Percentiles rank a stretch among this genome's conserved stretches.
Evolutionary conservation across 2,329 filamentous ascomycete genomes (phyloP).

Genomic region (Cercospora zeina): DNA sequence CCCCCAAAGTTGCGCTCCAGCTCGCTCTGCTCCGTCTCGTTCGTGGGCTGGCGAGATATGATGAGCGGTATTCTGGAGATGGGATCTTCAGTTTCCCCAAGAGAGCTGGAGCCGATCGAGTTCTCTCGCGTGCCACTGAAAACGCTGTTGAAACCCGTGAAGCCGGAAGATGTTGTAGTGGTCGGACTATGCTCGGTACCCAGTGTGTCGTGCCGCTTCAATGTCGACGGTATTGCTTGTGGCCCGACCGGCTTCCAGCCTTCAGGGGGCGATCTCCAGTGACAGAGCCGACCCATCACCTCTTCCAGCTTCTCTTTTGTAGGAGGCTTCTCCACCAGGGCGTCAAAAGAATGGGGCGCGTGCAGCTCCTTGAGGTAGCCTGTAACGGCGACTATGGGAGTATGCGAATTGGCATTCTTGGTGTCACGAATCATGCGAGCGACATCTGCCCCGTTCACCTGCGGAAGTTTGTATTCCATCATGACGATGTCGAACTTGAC

Average conservation of each 20-base stretch:
- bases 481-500: constrained; percentile 99
- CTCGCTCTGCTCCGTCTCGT: constrained; percentile 66
- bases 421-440: constrained; percentile 97
- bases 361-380: constrained; percentile 97
- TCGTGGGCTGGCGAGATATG: constrained; percentile 62
- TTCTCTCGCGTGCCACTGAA: constrained; percentile 61
- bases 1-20: constrained; percentile 58
- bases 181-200: constrained; percentile 78
- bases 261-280: constrained; percentile 81
- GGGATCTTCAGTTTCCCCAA: constrained; percentile 80
- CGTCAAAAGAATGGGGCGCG: constrained; percentile 93
- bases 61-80: constrained; percentile 77
- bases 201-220: constrained; percentile 62
- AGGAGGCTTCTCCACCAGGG: constrained; percentile 92
- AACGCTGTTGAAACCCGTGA: constrained; percentile 62
- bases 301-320: constrained; percentile 89
- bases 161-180: constrained; percentile 73
- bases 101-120: constrained; percentile 83
- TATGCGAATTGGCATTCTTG: constrained; percentile 90
- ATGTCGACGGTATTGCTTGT: constrained; percentile 58
- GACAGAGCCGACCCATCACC: constrained; percentile 80
- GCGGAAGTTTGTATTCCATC: constrained; percentile 92
- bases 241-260: constrained; percentile 51
- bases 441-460: constrained; percentile 92
- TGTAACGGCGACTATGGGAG: constrained; percentile 93